Conservation (phyloP, 345 rosid species). For the Lagerstroemia speciosa region DNA sequence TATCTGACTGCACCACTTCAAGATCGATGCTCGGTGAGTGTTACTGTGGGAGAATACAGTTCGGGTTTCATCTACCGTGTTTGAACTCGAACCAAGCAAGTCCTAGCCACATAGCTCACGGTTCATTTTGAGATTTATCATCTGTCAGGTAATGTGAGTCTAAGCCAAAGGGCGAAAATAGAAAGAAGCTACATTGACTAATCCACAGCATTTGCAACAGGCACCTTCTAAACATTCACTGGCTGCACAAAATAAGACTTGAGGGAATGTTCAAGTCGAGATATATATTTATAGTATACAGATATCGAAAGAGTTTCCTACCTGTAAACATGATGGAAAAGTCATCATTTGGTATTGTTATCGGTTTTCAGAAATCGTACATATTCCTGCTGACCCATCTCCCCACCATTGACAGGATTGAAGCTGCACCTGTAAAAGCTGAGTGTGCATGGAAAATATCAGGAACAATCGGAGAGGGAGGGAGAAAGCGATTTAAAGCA, state of each 20-base stretch:
- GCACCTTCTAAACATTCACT: not conserved
- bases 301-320: not conserved
- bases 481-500: not conserved
- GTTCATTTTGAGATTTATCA: too few species aligned
- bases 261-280: not conserved
- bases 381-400: conserved; percentile 57
- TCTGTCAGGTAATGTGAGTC: too few species aligned
- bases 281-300: conserved; percentile 3
- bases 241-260: not conserved
- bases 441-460: conserved; percentile 4
- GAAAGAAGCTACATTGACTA: too few species aligned
- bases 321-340: too few species aligned
- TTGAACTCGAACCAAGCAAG: too few species aligned
- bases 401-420: conserved; percentile 52
- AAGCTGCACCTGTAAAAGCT: conserved; percentile 66
- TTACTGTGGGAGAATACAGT: too few species aligned
- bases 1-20: too few species aligned
- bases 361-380: conserved; percentile 38
- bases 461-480: not conserved
- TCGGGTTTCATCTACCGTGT: too few species aligned
- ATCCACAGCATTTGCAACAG: not conserved
- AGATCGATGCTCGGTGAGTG: too few species aligned
- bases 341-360: conserved; percentile 1
- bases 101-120: too few species aligned
- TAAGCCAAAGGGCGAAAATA: too few species aligned